Conservation (phyloP, 805 yeast genomes). For the Starmerella stellata region DNA sequence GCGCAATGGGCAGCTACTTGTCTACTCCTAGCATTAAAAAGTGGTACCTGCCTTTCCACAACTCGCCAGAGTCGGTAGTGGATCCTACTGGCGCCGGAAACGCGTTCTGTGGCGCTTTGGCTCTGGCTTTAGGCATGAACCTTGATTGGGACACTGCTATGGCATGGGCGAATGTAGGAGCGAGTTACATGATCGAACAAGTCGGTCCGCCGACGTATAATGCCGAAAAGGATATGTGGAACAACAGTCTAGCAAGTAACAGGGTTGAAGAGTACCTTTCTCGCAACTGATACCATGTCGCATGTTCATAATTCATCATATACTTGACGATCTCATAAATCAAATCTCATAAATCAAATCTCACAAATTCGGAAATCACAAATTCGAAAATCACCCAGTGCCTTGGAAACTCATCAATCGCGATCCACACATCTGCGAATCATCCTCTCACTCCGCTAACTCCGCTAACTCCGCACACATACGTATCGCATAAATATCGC, state of each 20-base stretch:
- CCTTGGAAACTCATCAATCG: too few species aligned
- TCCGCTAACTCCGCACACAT: too few species aligned
- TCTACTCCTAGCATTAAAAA: constrained; percentile 11
- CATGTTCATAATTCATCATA: neutral
- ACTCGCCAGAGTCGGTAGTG: constrained; percentile 31
- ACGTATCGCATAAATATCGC: too few species aligned
- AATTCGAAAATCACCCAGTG: too few species aligned
- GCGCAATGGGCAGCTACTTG: constrained; percentile 44
- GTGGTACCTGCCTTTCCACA: constrained; percentile 65
- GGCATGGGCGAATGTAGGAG: constrained; percentile 50
- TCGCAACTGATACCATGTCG: too few species aligned
- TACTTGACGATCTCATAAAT: neutral
- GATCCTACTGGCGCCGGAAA: constrained; percentile 97
- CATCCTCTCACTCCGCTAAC: too few species aligned
- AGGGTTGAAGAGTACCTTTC: constrained; percentile 29
- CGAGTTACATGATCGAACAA: constrained; percentile 67
- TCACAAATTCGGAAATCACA: too few species aligned
- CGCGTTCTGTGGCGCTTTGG: constrained; percentile 66
- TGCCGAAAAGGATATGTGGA: constrained; percentile 34
- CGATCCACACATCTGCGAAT: too few species aligned
- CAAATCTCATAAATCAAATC: neutral
- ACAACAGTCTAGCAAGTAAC: constrained; percentile 31
- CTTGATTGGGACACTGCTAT: constrained; percentile 34
- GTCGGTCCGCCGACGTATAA: constrained; percentile 45
- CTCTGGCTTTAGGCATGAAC: constrained; percentile 32